Percentiles rank a stretch among this genome's conserved stretches.
Evolutionary conservation across 805 yeast genomes (phyloP).

Genomic region (Wickerhamiella allomyrinae): DNA sequence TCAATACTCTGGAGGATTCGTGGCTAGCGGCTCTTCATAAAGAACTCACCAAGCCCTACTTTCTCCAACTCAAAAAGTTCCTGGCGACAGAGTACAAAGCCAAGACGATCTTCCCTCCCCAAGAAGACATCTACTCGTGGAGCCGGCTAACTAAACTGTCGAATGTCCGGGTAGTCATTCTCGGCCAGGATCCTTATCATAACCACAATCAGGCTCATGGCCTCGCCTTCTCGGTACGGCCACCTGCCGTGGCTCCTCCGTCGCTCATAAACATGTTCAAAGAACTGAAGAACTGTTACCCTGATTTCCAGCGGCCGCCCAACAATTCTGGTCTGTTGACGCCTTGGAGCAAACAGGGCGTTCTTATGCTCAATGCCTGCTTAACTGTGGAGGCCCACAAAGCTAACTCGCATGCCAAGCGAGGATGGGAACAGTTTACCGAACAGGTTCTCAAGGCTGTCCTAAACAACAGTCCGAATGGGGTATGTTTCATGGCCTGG

Average conservation of each 20-base stretch:
- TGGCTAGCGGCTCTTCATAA: slow-evolving; percentile 62
- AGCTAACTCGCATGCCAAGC: slow-evolving; percentile 80
- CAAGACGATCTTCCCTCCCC: slow-evolving; percentile 62
- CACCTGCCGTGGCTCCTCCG: slow-evolving; percentile 79
- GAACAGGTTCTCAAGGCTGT: slow-evolving; percentile 48
- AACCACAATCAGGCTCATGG: slow-evolving; percentile 92
- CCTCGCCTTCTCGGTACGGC: slow-evolving; percentile 77
- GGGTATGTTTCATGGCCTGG: slow-evolving; percentile 70
- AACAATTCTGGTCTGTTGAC: slow-evolving; percentile 50
- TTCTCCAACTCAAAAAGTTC: slow-evolving; percentile 55
- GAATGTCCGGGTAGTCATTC: slow-evolving; percentile 57
- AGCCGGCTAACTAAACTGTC: slow-evolving; percentile 68
- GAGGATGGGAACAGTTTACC: slow-evolving; percentile 90
- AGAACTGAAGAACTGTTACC: slow-evolving; percentile 50
- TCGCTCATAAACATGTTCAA: slow-evolving; percentile 79
- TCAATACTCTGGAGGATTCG: slow-evolving; percentile 50
- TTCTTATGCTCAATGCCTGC: slow-evolving; percentile 71
- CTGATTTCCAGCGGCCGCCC: slow-evolving; percentile 48
- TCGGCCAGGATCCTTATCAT: slow-evolving; percentile 97
- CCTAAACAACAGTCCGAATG: slow-evolving; percentile 29
- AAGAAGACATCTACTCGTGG: slow-evolving; percentile 76
- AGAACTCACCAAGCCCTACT: slow-evolving; percentile 77
- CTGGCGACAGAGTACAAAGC: slow-evolving; percentile 33
- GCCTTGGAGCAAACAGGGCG: slow-evolving; percentile 80
- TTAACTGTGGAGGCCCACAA: slow-evolving; percentile 85